phyloP scores from a whole-genome alignment of 176 grass and related monocot genomes.

The Calamus simplicifolius region DNA sequence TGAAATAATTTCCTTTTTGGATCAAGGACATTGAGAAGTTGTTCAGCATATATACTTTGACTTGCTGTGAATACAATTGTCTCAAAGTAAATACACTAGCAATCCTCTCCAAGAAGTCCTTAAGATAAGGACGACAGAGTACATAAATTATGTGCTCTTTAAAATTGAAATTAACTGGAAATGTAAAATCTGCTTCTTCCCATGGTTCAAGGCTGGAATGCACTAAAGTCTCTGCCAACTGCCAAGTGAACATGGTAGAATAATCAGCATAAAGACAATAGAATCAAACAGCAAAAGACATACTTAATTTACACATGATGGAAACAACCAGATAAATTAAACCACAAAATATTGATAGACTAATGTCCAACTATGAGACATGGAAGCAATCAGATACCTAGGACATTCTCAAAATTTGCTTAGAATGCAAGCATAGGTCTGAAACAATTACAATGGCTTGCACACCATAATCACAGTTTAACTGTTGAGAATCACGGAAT shows the following conservation, averaged over 20 bases:
- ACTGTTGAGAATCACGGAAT: too few relatives aligned
- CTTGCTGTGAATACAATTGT: slow-evolving; percentile 97
- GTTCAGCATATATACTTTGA: slow-evolving; percentile 92
- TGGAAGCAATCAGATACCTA: too few relatives aligned
- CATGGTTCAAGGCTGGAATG: slow-evolving; percentile 89
- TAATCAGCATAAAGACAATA: background rate
- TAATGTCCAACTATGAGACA: too few relatives aligned
- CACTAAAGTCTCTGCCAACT: slow-evolving; percentile 93
- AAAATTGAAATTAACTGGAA: slow-evolving; percentile 88
- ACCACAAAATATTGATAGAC: too few relatives aligned
- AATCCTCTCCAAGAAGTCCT: slow-evolving; percentile 76
- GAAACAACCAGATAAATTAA: too few relatives aligned
- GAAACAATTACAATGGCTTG: too few relatives aligned
- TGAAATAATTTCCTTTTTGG: slow-evolving; percentile 91
- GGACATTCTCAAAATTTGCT: too few relatives aligned
- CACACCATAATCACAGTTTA: too few relatives aligned
- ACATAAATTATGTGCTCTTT: slow-evolving; percentile 90
- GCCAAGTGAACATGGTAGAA: slow-evolving; percentile 13
- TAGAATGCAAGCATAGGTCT: too few relatives aligned
- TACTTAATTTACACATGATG: too few relatives aligned
- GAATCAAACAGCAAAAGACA: too few relatives aligned
- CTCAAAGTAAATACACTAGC: slow-evolving; percentile 72
- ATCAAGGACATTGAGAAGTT: slow-evolving; percentile 91
- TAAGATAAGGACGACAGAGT: slow-evolving; percentile 71
- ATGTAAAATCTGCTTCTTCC: slow-evolving; percentile 77